Base-by-base conservation (phyloP, 2,329 filamentous ascomycete genomes). In the Volutella citrinella region DNA sequence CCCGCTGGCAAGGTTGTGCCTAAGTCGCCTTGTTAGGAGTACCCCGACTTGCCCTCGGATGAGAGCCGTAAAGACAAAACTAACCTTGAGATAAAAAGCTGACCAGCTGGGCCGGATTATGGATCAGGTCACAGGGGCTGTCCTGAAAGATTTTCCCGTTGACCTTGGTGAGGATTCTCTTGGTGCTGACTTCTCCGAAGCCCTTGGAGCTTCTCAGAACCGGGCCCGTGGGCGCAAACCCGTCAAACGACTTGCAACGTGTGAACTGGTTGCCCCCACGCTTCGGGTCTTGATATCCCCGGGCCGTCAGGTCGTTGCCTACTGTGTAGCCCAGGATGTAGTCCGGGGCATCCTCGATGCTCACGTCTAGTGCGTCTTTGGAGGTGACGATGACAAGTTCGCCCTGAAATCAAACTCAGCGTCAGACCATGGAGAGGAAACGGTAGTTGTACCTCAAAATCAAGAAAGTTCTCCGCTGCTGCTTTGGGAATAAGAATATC, bases 281-380 rank as follows among this genome's bases (percentile, higher is more conserved):
- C 5, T 41, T 48, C 1, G 74, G 71, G 36, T 74, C 65, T 49
- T 77, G 72, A 21, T 62, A 58, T 38, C 71, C 65, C 4, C 73
- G 55, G 1, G 69, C 68, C 3, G 69, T 69, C 11, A 76, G 46
- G 41, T 76, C 72, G 51, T 80, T 79, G 20, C 70, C 69, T 20
- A 69, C 67, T 0, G 73, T 75, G 44, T 79, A 80, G 27, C 75
- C 76, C 3, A 79, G 64, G 3, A 80, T 62, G 44, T 75, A 74
- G 20, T 68, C 59, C 10, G 68, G 43, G 5, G 70, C 70, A 17
- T 75, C 63, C 3, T 58, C 59, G 30, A 70, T 66, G 5, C 60
- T 45, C 3, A 75, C 65, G 34, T 75, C 64, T 44, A 71, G 71
- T 32, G 61, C 64, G 19, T 66, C 60, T 24, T 63, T 61, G 10